phyloP scores from a whole-genome alignment of 495 filamentous ascomycete genomes.

The Aspergillus avenaceus region DNA sequence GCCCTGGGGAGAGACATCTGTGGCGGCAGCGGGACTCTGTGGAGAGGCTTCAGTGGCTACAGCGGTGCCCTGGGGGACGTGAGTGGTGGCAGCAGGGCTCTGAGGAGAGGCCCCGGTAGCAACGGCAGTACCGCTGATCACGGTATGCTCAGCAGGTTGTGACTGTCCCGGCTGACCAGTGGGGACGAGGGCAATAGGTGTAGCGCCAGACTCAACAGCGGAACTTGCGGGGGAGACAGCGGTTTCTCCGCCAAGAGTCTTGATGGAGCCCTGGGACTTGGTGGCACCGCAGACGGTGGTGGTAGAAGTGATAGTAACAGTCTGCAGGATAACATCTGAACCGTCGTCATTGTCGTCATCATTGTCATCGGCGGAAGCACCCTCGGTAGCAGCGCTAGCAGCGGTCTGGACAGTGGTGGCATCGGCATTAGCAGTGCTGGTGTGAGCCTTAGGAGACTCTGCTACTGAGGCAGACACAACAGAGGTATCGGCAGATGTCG shows the following conservation, averaged over 20 bases:
- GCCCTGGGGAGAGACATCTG: too few relatives aligned
- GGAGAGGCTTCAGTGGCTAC: too few relatives aligned
- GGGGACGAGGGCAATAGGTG: not conserved
- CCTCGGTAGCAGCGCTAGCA: slow-evolving; percentile 1
- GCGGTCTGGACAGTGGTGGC: slow-evolving; percentile 1
- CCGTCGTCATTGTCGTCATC: not conserved
- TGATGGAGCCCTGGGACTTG: not conserved
- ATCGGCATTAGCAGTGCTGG: not conserved
- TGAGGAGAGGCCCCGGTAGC: not conserved
- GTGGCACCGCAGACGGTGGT: slow-evolving; percentile 8
- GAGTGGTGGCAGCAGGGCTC: not conserved
- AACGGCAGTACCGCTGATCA: not conserved
- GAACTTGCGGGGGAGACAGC: not conserved
- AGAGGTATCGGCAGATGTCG: not conserved
- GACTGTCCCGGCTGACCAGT: not conserved
- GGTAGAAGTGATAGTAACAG: slow-evolving; percentile 13
- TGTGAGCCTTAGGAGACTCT: not conserved
- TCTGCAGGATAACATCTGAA: slow-evolving; percentile 3
- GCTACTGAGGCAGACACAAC: not conserved
- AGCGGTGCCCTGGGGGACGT: too few relatives aligned
- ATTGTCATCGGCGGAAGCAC: not conserved
- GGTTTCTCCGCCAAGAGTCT: not conserved
- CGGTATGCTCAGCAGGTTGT: not conserved
- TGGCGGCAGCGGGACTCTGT: too few relatives aligned
- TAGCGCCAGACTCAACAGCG: not conserved